These are phyloP conservation scores for Peniophora sp. DNA, from an alignment of 1,284 basidiomycete genomes.

Conservation along the genomic window DNA sequence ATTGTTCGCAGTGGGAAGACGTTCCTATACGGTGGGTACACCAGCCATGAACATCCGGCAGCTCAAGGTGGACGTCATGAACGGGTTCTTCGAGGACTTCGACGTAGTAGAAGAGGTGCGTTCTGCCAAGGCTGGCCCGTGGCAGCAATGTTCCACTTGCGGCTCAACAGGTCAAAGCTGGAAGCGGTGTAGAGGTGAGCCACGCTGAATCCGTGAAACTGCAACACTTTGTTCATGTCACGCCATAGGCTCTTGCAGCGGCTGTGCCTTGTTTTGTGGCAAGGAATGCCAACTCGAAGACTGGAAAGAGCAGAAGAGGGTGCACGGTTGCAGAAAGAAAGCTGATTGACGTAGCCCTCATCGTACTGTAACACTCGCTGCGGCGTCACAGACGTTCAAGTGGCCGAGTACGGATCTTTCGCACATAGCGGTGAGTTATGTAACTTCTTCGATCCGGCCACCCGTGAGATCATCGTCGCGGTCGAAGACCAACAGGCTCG, in stretches of 20 bases:
- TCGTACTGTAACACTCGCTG: too few relatives aligned
- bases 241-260: not conserved
- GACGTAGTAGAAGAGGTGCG: constrained; percentile 23
- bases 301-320: not conserved
- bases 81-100: constrained; percentile 21
- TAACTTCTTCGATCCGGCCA: constrained; percentile 32
- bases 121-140: constrained; percentile 24
- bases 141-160: constrained; percentile 28
- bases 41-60: constrained; percentile 26
- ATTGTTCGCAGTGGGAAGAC: constrained; percentile 19
- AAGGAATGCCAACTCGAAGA: not conserved
- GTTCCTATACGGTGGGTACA: constrained; percentile 23
- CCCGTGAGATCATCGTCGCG: not conserved
- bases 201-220: too few relatives aligned
- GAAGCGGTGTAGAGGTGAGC: constrained; percentile 25
- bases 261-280: not conserved
- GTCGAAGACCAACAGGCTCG: not conserved
- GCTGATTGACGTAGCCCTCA: too few relatives aligned
- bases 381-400: not conserved
- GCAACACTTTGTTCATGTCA: too few relatives aligned
- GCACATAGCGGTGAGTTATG: constrained; percentile 28
- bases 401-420: not conserved
- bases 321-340: not conserved
- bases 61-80: constrained; percentile 21
- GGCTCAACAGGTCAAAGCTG: constrained; percentile 19